Evolutionary conservation across 495 filamentous ascomycete genomes (phyloP), one percentile per base, ranked within the genome.

Genomic region (Annulohypoxylon nitens): DNA sequence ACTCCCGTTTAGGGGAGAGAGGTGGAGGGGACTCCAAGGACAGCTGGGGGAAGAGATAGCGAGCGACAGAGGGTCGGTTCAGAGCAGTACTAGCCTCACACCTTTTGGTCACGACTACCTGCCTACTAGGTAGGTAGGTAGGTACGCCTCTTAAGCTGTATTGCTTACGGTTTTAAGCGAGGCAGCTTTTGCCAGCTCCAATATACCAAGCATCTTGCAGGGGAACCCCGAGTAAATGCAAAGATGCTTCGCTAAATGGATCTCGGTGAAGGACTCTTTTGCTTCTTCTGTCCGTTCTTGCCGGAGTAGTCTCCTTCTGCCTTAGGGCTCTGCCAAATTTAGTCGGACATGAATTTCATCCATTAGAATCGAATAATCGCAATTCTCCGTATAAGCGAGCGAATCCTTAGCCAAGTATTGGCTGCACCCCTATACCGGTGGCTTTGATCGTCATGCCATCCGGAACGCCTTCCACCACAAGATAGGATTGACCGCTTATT

Each of bases 361-460:
- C 55, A 66, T 69, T 60, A 9, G 43, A 69, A 57, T 47, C 12
- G 34, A 54, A 67, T 48, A 41, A 64, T 26, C 55, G 34, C 45
- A 36, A 12, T 37, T 59, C 55, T 53, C 25, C 47, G 47, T 67
- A 68, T 20, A 61, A 45, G 18, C 34, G 41, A 23, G 36, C 6
- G 20, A 61, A 50, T 64, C 18, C 36, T n/a, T 4, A 26, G 59
- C 16, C 48, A 53, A 60, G 67, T 61, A 75, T 71, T 75, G 63
- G 72, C 51, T 70, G 45, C 53, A 64, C 25, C 43, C n/a, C 25
- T 64, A 48, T 54, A 34, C 18, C 60, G 55, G 67, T 75, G 72
- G 72, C 72, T 75, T 70, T 64, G 63, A 71, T 75, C 59, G 59
- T 50, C 72, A 60, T 70, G 63, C 67, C 45, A 47, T 63, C 47